A percentile compares a stretch with the other conserved stretches of the same genome.
Conservation (phyloP, 352 stramenopile genomes). For the Phytophthora megakarya region DNA sequence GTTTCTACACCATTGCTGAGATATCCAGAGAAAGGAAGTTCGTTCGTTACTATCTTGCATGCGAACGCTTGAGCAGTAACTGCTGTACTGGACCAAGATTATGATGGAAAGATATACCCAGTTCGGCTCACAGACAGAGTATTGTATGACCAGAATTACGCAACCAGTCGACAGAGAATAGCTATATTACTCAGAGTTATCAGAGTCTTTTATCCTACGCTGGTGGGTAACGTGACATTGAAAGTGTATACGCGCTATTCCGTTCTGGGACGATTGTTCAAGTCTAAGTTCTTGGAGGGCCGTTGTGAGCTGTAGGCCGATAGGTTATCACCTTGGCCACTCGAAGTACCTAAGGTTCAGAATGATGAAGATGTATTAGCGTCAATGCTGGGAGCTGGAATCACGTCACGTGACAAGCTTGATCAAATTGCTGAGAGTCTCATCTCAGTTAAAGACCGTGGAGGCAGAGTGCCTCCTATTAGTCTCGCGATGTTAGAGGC, state of each 20-base stretch:
- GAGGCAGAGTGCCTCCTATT: neutral
- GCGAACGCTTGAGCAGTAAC: neutral
- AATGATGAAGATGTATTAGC: constrained; percentile 5
- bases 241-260: constrained; percentile 12
- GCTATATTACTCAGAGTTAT: constrained; percentile 4
- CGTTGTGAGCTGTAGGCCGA: constrained; percentile 2
- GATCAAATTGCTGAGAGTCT: constrained; percentile 4
- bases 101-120: neutral
- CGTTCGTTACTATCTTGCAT: constrained; percentile 3
- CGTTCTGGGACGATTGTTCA: constrained; percentile 4
- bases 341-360: neutral
- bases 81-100: neutral
- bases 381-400: constrained; percentile 8
- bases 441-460: neutral
- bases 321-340: neutral
- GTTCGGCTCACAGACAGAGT: constrained; percentile 4
- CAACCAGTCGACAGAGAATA: neutral
- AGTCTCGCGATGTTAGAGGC: constrained; percentile 5
- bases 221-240: neutral
- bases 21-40: neutral
- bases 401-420: neutral
- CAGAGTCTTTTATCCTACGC: neutral
- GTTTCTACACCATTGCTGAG: neutral
- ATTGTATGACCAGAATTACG: constrained; percentile 9
- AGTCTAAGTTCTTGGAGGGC: constrained; percentile 1